Conservation (phyloP, 1,139 yeast species). For the Sugiyamaella xylanicola region DNA sequence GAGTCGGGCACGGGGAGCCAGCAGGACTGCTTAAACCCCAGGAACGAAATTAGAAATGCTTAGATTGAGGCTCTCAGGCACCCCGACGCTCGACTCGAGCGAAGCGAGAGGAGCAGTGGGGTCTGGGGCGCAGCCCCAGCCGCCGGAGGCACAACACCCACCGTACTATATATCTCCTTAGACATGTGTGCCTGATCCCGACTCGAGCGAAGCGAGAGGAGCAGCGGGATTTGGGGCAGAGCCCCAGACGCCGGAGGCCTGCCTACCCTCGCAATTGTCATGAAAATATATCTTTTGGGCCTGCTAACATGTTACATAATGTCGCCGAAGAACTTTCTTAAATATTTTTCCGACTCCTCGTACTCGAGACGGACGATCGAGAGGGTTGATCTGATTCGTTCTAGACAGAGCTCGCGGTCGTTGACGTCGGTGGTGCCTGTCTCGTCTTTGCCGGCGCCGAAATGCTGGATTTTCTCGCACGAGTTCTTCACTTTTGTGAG, state of each 20-base stretch:
- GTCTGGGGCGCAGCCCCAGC: too few relatives aligned
- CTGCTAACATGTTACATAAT: not conserved
- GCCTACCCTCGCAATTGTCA: not conserved
- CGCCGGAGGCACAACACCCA: too few relatives aligned
- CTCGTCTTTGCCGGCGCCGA: constrained; percentile 60
- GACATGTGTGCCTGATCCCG: too few relatives aligned
- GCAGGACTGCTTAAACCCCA: too few relatives aligned
- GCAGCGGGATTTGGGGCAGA: not conserved
- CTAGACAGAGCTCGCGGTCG: constrained; percentile 36
- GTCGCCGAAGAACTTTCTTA: constrained; percentile 31
- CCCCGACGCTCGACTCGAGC: too few relatives aligned
- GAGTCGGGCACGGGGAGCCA: too few relatives aligned
- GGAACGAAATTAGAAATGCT: not conserved
- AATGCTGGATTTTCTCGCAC: constrained; percentile 91
- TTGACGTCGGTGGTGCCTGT: constrained; percentile 40
- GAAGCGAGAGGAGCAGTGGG: too few relatives aligned
- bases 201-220: not conserved
- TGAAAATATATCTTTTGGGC: constrained; percentile 1
- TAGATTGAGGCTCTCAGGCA: too few relatives aligned
- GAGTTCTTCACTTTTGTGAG: constrained; percentile 76
- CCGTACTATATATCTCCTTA: too few relatives aligned
- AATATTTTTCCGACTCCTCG: constrained; percentile 37
- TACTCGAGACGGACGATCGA: constrained; percentile 41
- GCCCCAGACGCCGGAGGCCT: not conserved
- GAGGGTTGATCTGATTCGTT: constrained; percentile 35